Conservation (phyloP, 495 filamentous ascomycete genomes). For the Penicillium roqueforti region DNA sequence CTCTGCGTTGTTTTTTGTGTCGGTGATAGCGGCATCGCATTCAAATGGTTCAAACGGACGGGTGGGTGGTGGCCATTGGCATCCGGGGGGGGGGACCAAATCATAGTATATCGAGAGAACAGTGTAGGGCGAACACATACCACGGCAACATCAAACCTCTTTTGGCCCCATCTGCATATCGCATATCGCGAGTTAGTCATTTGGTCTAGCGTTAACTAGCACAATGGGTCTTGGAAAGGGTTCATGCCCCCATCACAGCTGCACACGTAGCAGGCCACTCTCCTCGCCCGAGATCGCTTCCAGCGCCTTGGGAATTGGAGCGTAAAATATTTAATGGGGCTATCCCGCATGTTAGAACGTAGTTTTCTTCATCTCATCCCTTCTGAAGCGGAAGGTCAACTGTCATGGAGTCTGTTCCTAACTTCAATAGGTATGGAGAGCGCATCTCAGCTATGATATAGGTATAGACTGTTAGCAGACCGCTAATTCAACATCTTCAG, state of each 20-base stretch:
- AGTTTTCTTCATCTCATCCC: slow-evolving; percentile 3
- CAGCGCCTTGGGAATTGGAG: slow-evolving; percentile 5
- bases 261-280: slow-evolving; percentile 35
- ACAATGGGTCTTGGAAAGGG: slow-evolving; percentile 3
- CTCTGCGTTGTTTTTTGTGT: not conserved
- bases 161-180: slow-evolving; percentile 2
- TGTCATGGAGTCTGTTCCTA: slow-evolving; percentile 29
- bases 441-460: not conserved
- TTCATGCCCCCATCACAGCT: slow-evolving; percentile 20
- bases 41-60: not conserved
- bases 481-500: slow-evolving; percentile 20
- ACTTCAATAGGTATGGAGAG: slow-evolving; percentile 34
- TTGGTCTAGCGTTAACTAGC: not conserved
- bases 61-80: not conserved
- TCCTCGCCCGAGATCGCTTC: slow-evolving; percentile 20
- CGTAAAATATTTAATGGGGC: slow-evolving; percentile 14
- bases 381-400: not conserved
- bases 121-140: not conserved
- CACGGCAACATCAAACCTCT: not conserved
- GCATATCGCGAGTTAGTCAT: not conserved
- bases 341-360: not conserved
- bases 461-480: not conserved
- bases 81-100: not conserved
- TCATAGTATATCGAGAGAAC: not conserved
- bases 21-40: not conserved